Evolutionary conservation across 768 basidiomycete species (phyloP).

Genomic region (Lactarius sp.): DNA sequence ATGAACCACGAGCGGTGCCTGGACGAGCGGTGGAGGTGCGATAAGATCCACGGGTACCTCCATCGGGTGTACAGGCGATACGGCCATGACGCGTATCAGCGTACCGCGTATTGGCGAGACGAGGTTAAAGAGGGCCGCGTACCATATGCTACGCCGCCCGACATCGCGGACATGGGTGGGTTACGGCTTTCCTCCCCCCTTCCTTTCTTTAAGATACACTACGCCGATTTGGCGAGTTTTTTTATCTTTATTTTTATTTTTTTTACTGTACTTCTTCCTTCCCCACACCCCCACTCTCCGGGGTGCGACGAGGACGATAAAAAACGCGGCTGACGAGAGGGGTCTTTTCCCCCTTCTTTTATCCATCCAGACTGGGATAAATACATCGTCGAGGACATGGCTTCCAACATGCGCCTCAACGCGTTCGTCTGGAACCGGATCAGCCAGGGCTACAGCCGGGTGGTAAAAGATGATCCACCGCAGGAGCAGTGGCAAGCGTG

Average conservation of each 20-base stretch:
- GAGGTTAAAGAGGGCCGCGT: slow-evolving; percentile 1
- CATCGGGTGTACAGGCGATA: slow-evolving; percentile 13
- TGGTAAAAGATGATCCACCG: slow-evolving; percentile 7
- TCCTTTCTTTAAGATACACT: background rate
- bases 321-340: background rate
- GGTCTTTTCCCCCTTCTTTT: no score
- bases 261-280: no score
- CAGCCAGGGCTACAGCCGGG: slow-evolving; percentile 18
- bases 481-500: slow-evolving; percentile 10
- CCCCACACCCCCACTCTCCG: no score
- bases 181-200: background rate
- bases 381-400: background rate
- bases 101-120: slow-evolving; percentile 7
- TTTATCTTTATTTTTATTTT: background rate
- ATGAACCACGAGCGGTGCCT: slow-evolving; percentile 9
- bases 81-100: slow-evolving; percentile 14
- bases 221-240: background rate
- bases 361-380: slow-evolving; percentile 10
- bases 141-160: slow-evolving; percentile 7
- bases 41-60: slow-evolving; percentile 10
- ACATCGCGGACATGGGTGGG: slow-evolving; percentile 17
- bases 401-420: background rate
- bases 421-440: slow-evolving; percentile 18
- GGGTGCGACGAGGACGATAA: no score
- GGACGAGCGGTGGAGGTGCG: slow-evolving; percentile 11